phyloP scores from a whole-genome alignment of 257 asterid genomes.

The Ehretia macrophylla region DNA sequence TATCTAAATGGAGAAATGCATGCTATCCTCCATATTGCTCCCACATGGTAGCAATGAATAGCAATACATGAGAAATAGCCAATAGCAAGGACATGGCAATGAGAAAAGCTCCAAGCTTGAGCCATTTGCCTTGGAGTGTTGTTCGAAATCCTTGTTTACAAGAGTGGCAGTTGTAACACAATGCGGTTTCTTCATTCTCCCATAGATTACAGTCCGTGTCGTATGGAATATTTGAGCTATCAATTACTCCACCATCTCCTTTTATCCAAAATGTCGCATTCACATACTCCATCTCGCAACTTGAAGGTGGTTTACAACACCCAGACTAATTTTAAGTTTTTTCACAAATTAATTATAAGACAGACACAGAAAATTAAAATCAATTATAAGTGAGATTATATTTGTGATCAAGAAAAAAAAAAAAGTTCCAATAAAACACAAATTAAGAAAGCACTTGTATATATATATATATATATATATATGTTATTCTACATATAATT shows the following conservation, averaged over 20 bases:
- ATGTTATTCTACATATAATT: too few relatives aligned
- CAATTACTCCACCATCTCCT: not conserved
- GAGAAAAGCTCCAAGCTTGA: conserved; percentile 26
- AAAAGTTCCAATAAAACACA: too few relatives aligned
- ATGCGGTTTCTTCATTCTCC: conserved; percentile 25
- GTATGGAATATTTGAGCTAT: conserved; percentile 3
- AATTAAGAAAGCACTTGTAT: too few relatives aligned
- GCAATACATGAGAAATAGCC: conserved; percentile 23
- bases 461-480: too few relatives aligned
- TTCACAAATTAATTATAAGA: too few relatives aligned
- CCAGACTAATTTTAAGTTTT: conserved; percentile 24
- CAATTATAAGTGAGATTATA: too few relatives aligned
- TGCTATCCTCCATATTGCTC: conserved; percentile 5
- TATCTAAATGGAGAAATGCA: not conserved
- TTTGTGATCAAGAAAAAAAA: too few relatives aligned
- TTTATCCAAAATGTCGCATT: conserved; percentile 35
- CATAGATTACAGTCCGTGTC: conserved; percentile 31
- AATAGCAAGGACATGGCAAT: conserved; percentile 30
- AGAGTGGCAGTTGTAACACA: conserved; percentile 39
- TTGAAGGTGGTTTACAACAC: conserved; percentile 37
- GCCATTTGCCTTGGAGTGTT: conserved; percentile 34
- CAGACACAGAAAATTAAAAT: too few relatives aligned
- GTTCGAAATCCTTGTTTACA: conserved; percentile 30
- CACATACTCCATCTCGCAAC: conserved; percentile 33
- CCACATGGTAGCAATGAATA: conserved; percentile 27